Evolutionary conservation across 495 filamentous ascomycete genomes (phyloP), one percentile per base, ranked within the genome.

Genomic region (Penicillium crystallinum): DNA sequence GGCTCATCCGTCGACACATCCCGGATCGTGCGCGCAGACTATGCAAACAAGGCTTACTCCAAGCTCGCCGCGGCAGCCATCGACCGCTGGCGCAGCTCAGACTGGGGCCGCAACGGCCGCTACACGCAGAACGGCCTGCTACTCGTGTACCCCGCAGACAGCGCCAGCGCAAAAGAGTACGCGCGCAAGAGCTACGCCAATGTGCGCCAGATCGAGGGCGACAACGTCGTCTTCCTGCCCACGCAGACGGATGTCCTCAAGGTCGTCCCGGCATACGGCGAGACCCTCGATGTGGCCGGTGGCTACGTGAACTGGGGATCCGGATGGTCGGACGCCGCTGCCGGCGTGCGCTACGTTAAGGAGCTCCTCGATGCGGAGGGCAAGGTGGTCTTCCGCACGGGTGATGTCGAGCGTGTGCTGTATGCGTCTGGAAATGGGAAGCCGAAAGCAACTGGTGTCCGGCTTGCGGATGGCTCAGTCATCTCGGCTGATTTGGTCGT

Each of bases 241-340:
- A 50, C 56, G 1, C 65, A 71, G 51, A 49, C 53, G 25, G 75
- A 75, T 4, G 73, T 80, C 12, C 67, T 67, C 31, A 55, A 65
- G 22, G 67, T 69, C 11, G 54, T 71, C 17, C 78, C 72, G 4
- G 78, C 76, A 8, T 57, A 72, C 62, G 45, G 74, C 70, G 76
- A 43, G 74, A 80, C 52, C 62, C 56, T 68, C 27, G 65, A 70
- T 50, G 71, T 58, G 66, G 79, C 51, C 78, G 89, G 35, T 55
- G 92, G 92, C 2, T 98, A 98, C 68, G 66, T 95, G 38, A 98
- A 97, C 64, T 73, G 76, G 61, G 77, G 73, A 1, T 84, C 81
- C 45, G 93, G 93, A 2, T 97, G 91, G 92, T 88, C 82, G 6
- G 81, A 98, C 60, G 90, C 91, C 0, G 87, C 84, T 38, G 81